A percentile compares a stretch with the other conserved stretches of the same genome.
Evolutionary conservation across 257 asterid genomes (phyloP).

Genomic region (Solanum bukasovii): DNA sequence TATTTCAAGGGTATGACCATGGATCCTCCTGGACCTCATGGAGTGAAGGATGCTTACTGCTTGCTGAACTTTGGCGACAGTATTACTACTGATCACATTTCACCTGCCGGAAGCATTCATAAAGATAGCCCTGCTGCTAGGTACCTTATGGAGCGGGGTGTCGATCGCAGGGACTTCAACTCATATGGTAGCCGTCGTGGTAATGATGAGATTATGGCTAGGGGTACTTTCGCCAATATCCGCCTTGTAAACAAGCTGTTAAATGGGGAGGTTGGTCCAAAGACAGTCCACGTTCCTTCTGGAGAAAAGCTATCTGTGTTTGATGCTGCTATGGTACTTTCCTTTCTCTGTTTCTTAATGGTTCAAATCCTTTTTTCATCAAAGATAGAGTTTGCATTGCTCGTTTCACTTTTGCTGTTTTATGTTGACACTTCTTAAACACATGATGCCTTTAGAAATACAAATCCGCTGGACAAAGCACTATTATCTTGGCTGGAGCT

Average conservation of each 20-base stretch:
- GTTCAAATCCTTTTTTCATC: background rate
- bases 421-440: background rate
- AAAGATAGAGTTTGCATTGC: background rate
- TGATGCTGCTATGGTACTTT: constrained; percentile 83
- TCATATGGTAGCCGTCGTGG: constrained; percentile 98
- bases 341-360: background rate
- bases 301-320: constrained; percentile 75
- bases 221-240: constrained; percentile 95
- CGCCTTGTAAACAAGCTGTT: constrained; percentile 82
- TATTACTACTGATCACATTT: constrained; percentile 91
- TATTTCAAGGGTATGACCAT: constrained; percentile 86
- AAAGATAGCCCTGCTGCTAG: constrained; percentile 96
- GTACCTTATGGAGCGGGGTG: constrained; percentile 64
- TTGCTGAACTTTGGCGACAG: constrained; percentile 88
- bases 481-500: constrained; percentile 92
- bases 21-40: constrained; percentile 90
- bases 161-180: constrained; percentile 77
- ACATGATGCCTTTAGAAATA: constrained; percentile 46
- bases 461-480: constrained; percentile 70
- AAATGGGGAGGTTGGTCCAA: constrained; percentile 92
- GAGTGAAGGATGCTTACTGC: constrained; percentile 93
- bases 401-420: background rate
- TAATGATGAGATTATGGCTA: constrained; percentile 91
- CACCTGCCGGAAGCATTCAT: constrained; percentile 93
- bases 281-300: constrained; percentile 75